Evolutionary conservation across 768 basidiomycete genomes (phyloP), one percentile per base, ranked within the genome.

Genomic region (Floccularia luteovirens): DNA sequence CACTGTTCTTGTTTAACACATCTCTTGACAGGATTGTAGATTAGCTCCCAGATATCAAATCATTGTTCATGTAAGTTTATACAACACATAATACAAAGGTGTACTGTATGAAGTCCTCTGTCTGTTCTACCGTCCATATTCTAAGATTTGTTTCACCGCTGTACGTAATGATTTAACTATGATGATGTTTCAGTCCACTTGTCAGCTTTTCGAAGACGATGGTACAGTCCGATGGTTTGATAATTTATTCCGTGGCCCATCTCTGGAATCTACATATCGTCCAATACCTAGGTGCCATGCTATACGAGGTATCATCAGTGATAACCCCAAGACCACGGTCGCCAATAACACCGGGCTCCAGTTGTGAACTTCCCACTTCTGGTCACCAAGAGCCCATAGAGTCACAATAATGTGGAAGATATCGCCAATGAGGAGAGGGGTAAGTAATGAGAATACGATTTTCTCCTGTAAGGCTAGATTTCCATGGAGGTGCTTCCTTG

Each of bases 251-350:
- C n/a, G n/a, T n/a, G 44, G 38, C 2, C 72, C 69, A 52, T 88
- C 84, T 44, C 84, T 69, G 20, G 60, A 59, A 51, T 87, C 75
- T 10, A 79, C 75, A 56, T 86, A 88, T 35, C 86, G 70, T 42
- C 80, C 83, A 39, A 88, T 63, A 6, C 86, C 86, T 36, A 85
- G 48, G 54, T 83, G 77, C 86, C 86, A 89, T 46, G 75, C 70
- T 14, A 82, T 52, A 19, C 86, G 70, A 8, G 86, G 84, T 34
- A 87, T 57, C 69, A 87, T 62, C 36, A 89, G 56, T 11, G 72
- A 72, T 24, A 85, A 47, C 0, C 85, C 85, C 10, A 82, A 52
- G 12, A 78, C 34, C 13, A 86, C 52, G 0, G 83, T 87, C 4
- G 71, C 63, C 77, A 81, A 83, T 14, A 86, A 55, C 74, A 83